These are phyloP conservation scores for Luffa aegyptiaca DNA, from an alignment of 306 rosid species.

Conservation along the genomic window DNA sequence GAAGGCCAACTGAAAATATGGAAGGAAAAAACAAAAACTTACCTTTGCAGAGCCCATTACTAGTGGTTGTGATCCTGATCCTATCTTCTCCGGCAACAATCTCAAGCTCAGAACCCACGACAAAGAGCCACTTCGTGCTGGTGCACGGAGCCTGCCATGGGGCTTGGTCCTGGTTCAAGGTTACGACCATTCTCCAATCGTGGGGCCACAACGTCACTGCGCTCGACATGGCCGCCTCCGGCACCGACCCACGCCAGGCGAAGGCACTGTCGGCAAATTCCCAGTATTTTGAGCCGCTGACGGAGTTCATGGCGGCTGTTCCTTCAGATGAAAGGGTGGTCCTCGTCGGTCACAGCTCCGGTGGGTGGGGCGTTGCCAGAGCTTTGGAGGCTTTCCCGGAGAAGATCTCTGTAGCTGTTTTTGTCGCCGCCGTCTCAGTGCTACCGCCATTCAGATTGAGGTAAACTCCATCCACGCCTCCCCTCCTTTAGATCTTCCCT, in stretches of 20 bases:
- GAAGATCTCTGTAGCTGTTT: too few relatives aligned
- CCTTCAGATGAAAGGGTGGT: slow-evolving; percentile 17
- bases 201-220: slow-evolving; percentile 24
- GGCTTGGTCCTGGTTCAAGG: slow-evolving; percentile 42
- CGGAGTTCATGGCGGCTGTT: slow-evolving; percentile 16
- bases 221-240: slow-evolving; percentile 25
- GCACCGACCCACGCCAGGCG: not conserved
- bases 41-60: too few relatives aligned
- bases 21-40: too few relatives aligned
- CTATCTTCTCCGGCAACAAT: not conserved
- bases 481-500: too few relatives aligned
- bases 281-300: slow-evolving; percentile 24
- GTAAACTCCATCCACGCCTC: too few relatives aligned
- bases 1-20: too few relatives aligned
- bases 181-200: slow-evolving; percentile 6
- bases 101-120: not conserved
- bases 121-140: slow-evolving; percentile 20
- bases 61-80: too few relatives aligned
- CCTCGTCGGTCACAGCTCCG: slow-evolving; percentile 37
- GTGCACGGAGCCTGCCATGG: slow-evolving; percentile 45
- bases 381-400: too few relatives aligned
- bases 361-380: slow-evolving; percentile 24
- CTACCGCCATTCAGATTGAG: not conserved
- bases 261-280: slow-evolving; percentile 12
- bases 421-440: too few relatives aligned